Percentiles rank a stretch among this genome's conserved stretches.
Evolutionary conservation across 176 grass and related monocot genomes (phyloP).

Genomic region (Cocos nucifera): DNA sequence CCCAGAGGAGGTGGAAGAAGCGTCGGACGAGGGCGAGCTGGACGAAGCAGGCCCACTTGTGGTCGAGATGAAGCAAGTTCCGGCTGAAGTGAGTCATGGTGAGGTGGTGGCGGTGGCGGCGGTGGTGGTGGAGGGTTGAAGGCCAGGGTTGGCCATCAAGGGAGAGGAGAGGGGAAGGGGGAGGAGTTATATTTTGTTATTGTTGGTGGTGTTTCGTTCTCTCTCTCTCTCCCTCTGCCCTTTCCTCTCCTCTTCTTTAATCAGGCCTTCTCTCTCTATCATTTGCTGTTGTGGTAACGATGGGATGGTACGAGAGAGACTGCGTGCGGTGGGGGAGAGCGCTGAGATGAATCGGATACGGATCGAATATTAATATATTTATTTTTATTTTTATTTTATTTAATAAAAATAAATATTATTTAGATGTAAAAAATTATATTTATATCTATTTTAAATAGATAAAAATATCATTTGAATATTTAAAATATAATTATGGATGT

Average conservation of each 20-base stretch:
- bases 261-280: no score
- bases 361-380: no score
- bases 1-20: slow-evolving; percentile 51
- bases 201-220: not conserved
- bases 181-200: not conserved
- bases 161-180: no score
- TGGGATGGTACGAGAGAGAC: not conserved
- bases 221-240: not conserved
- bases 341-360: no score
- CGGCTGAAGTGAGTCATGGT: not conserved
- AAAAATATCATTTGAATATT: no score
- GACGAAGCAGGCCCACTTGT: slow-evolving; percentile 50
- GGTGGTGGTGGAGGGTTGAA: not conserved
- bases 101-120: not conserved
- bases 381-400: no score
- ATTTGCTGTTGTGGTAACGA: not conserved
- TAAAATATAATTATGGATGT: no score
- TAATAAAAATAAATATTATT: no score
- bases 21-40: slow-evolving; percentile 47
- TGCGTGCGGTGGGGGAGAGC: not conserved
- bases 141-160: no score
- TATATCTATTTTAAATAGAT: no score
- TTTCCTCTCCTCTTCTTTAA: not conserved
- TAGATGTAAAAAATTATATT: no score
- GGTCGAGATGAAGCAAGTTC: slow-evolving; percentile 12